Evolutionary conservation across 306 rosid genomes (phyloP), one percentile per base, ranked within the genome.

Genomic region (Citrullus amarus): DNA sequence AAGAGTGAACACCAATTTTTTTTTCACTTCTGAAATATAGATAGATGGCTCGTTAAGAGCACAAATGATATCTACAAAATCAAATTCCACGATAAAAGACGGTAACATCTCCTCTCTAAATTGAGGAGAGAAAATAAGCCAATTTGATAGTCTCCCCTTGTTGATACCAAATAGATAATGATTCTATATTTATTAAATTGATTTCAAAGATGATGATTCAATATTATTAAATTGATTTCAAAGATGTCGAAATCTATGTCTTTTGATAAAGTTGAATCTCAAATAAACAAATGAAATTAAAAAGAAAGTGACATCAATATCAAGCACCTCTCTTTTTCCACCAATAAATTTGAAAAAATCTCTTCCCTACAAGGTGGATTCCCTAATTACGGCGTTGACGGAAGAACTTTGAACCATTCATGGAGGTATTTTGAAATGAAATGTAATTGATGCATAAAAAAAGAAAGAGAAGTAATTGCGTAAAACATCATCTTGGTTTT

Each of bases 321-420:
- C 3, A 17, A 36, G 25, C 50, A 66, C 15, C 48, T 8, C 38
- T 66, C 0, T 9, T 0, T 36, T 66, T 8, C 15, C 13, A 36
- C 72, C 72, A 66, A 66, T 18, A 17, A 66, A 38, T 3, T 38
- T 65, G 18, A 39, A 66, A 18, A 59, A 66, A 38, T 18, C 51
- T 66, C 73, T 36, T 66, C 73, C 73, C 51, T 6, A 66, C 8
- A 66, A 38, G 73, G 73, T 66, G 73, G 73, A 66, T 66, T 66
- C 73, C 3, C 73, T 10, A 39, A 18, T 66, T 39, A 66, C 51
- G 73, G 30, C 73, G 51, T 66, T 66, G 73, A 66, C 73, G 0
- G 8, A 3, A 4, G 1, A 18, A 4, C 51, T 65, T 38, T 63
- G 43, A 14, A 30, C 8, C 9, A 2, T 32, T 61, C 39, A 30